A percentile compares a stretch with the other conserved stretches of the same genome.
These are phyloP conservation scores for Cenococcum geophilum DNA, from an alignment of 495 filamentous ascomycete genomes.

Conservation along the genomic window DNA sequence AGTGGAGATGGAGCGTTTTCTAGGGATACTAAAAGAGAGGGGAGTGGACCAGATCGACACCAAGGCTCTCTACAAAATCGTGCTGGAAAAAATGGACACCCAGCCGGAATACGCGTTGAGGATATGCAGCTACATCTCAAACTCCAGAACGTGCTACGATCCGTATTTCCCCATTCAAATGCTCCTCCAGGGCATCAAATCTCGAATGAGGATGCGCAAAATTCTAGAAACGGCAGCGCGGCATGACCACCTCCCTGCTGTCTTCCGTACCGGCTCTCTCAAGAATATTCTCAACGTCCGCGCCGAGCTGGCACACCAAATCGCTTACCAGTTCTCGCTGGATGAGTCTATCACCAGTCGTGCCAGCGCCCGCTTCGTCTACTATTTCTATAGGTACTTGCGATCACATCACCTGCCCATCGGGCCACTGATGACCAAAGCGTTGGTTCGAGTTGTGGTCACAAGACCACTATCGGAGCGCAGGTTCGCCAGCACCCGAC, in stretches of 20 bases:
- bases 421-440: conserved; percentile 18
- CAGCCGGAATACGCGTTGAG: not conserved
- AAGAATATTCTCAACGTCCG: not conserved
- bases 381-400: conserved; percentile 22
- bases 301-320: conserved; percentile 16
- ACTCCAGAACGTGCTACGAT: not conserved
- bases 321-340: conserved; percentile 24
- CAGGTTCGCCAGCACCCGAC: conserved; percentile 10
- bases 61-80: not conserved
- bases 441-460: conserved; percentile 13
- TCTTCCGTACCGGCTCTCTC: not conserved
- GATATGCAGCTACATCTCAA: not conserved
- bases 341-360: conserved; percentile 2
- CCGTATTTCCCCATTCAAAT: not conserved
- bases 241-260: conserved; percentile 8
- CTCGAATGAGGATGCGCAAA: conserved; percentile 6
- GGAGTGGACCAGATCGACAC: not conserved
- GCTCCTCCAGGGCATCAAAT: conserved; percentile 2
- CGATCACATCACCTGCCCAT: conserved; percentile 7
- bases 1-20: no score
- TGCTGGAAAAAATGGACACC: not conserved
- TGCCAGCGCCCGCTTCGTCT: conserved; percentile 1
- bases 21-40: no score
- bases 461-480: conserved; percentile 19
- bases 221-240: conserved; percentile 12